phyloP scores from a whole-genome alignment of 2,329 filamentous ascomycete species.

The Paraphoma sp. region DNA sequence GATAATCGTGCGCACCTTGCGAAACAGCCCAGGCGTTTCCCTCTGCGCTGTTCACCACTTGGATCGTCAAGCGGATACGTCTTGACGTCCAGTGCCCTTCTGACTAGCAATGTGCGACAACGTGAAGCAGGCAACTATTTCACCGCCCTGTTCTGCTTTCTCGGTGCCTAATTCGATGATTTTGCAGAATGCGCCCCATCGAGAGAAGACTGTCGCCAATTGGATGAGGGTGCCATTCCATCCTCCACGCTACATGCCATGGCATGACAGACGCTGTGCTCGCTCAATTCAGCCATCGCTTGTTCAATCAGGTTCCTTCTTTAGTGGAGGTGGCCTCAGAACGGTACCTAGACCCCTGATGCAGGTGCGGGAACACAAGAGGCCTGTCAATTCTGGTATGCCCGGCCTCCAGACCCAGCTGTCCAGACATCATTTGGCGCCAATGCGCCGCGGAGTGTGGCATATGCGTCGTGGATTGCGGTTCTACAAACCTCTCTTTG shows the following conservation, averaged over 20 bases:
- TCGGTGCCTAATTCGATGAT: slow-evolving; percentile 23
- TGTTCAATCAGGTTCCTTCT: slow-evolving; percentile 25
- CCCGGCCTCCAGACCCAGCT: slow-evolving; percentile 15
- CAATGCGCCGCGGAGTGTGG: background rate
- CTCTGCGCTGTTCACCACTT: slow-evolving; percentile 14
- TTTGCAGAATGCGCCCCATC: slow-evolving; percentile 28
- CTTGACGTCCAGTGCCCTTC: slow-evolving; percentile 9
- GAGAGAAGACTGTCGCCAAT: slow-evolving; percentile 31
- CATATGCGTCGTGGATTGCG: background rate
- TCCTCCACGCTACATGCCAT: slow-evolving; percentile 19
- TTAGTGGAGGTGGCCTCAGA: slow-evolving; percentile 21
- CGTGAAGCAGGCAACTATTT: slow-evolving; percentile 13
- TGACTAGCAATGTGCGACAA: slow-evolving; percentile 10
- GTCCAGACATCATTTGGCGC: background rate
- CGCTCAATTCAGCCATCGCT: slow-evolving; percentile 24
- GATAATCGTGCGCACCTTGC: slow-evolving; percentile 12
- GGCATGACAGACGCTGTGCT: slow-evolving; percentile 13
- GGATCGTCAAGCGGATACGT: background rate
- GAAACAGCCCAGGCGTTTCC: slow-evolving; percentile 27
- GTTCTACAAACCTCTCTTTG: background rate
- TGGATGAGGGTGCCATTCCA: slow-evolving; percentile 18
- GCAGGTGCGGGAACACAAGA: slow-evolving; percentile 34
- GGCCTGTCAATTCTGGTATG: slow-evolving; percentile 15
- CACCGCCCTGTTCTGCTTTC: slow-evolving; percentile 32
- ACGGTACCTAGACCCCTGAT: slow-evolving; percentile 21